phyloP scores from a whole-genome alignment of 2,329 filamentous ascomycete species.

The Hypoxylon sp. region DNA sequence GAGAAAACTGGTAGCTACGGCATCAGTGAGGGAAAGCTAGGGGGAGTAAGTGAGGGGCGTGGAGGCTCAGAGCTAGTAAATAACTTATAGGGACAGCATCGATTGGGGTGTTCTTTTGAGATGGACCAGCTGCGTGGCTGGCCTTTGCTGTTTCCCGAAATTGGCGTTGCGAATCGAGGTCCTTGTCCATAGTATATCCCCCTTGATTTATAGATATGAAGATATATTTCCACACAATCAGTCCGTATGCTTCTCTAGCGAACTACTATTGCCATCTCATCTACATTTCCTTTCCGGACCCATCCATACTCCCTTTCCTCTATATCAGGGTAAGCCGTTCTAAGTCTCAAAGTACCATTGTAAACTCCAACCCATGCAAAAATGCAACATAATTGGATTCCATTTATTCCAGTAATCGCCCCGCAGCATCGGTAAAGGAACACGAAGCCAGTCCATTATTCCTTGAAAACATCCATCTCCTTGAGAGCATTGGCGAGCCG shows the following conservation, averaged over 20 bases:
- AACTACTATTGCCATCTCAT: slow-evolving; percentile 9
- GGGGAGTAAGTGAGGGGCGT: neutral
- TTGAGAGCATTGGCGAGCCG: slow-evolving; percentile 76
- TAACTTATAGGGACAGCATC: slow-evolving; percentile 30
- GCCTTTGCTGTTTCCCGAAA: slow-evolving; percentile 10
- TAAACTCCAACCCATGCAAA: slow-evolving; percentile 50
- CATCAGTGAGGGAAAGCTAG: neutral
- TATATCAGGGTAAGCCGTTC: slow-evolving; percentile 10
- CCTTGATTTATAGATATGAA: slow-evolving; percentile 30
- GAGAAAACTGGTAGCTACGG: slow-evolving; percentile 10
- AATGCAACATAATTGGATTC: slow-evolving; percentile 24
- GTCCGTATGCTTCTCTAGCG: neutral
- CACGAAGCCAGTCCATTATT: slow-evolving; percentile 40
- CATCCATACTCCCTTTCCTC: slow-evolving; percentile 8
- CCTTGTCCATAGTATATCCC: slow-evolving; percentile 28
- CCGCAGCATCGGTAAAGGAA: neutral
- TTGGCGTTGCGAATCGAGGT: slow-evolving; percentile 36
- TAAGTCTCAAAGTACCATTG: slow-evolving; percentile 10
- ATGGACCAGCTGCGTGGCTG: slow-evolving; percentile 17
- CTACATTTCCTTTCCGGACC: slow-evolving; percentile 7
- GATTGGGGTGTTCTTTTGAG: slow-evolving; percentile 30
- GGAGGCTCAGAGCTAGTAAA: slow-evolving; percentile 22
- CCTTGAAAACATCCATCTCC: slow-evolving; percentile 73
- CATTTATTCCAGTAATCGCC: neutral
- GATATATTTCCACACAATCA: slow-evolving; percentile 18